Percentiles rank a stretch among this genome's conserved stretches.
Conservation (phyloP, 768 basidiomycete genomes). For the Naematelia aurantialba region DNA sequence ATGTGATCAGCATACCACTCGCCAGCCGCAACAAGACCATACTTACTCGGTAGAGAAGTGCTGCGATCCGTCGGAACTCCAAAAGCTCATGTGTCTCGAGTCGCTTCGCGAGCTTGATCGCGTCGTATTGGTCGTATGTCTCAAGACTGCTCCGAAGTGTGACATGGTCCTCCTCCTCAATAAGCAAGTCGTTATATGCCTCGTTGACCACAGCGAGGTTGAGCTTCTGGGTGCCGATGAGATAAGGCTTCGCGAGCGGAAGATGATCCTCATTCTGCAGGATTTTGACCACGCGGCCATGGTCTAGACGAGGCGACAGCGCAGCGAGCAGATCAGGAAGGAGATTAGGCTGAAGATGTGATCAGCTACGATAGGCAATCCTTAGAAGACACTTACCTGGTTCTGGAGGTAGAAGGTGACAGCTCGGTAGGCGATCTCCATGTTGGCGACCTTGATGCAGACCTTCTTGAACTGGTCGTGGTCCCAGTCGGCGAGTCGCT, state of each 20-base stretch:
- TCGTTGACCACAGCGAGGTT: constrained; percentile 97
- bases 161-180: constrained; percentile 98
- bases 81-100: constrained; percentile 85
- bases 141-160: constrained; percentile 96
- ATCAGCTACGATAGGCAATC: neutral
- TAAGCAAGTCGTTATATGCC: constrained; percentile 94
- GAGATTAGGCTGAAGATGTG: constrained; percentile 81
- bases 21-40: neutral
- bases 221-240: constrained; percentile 93
- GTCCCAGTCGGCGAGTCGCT: constrained; percentile 97
- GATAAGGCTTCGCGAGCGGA: constrained; percentile 90
- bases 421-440: constrained; percentile 94
- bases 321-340: constrained; percentile 90
- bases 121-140: constrained; percentile 97
- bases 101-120: constrained; percentile 74
- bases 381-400: constrained; percentile 20
- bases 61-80: constrained; percentile 90
- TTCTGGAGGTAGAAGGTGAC: constrained; percentile 49
- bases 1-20: constrained; percentile 7
- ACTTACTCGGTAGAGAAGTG: constrained; percentile 86
- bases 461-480: constrained; percentile 99
- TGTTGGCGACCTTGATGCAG: constrained; percentile 90
- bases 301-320: constrained; percentile 89
- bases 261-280: constrained; percentile 80
- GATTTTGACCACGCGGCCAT: constrained; percentile 89